Evolutionary conservation across 208 protist genomes (phyloP), one percentile per base, ranked within the genome.

Genomic region (Sergeia podlipaevii): DNA sequence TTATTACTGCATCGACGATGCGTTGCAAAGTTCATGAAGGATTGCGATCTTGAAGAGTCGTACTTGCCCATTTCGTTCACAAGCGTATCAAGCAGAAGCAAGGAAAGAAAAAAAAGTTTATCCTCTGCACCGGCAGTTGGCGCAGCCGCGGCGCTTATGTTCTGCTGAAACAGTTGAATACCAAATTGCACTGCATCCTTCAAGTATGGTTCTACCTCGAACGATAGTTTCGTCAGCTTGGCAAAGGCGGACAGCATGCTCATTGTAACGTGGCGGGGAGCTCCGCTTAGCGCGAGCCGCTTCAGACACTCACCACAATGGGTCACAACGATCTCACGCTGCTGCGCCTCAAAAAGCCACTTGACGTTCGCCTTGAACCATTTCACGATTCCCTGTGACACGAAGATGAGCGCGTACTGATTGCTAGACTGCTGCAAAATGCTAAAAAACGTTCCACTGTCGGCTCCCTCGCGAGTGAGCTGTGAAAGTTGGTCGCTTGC

Each of bases 1-100:
- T 89, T 89, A 51, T 76, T 78, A 60, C 75, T 91, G 56, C 77
- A 87, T 37, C 75, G 83, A 2, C 87, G 80, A 65, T 91, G 87
- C 3, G 66, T 44, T 6, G 74, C 60, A 65, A 89, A 94, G 39
- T 72, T 77, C 67, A 91, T 72, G 63, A 77, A 91, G 10, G 74
- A 85, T 20, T 81, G 58, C 20, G 70, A 58, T 46, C 74, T 79
- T 21, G 73, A 77, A 17, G 75, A 77, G 65, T 91, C 84, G 65
- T 80, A 84, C 53, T 74, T 76, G 47, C 70, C 77, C 44, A 85
- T 80, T 66, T 91, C 74, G 39, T 59, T 59, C 18, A 91, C 78
- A 8, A 91, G 39, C 2, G 62, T 67, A 21, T 71, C 67, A 24
- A 93, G 72, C 38, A 93, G 60, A 32, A 71, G 39, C 23, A 93